These are phyloP conservation scores for Trichoderma gamsii DNA, from an alignment of 495 filamentous ascomycete genomes.

Conservation along the genomic window DNA sequence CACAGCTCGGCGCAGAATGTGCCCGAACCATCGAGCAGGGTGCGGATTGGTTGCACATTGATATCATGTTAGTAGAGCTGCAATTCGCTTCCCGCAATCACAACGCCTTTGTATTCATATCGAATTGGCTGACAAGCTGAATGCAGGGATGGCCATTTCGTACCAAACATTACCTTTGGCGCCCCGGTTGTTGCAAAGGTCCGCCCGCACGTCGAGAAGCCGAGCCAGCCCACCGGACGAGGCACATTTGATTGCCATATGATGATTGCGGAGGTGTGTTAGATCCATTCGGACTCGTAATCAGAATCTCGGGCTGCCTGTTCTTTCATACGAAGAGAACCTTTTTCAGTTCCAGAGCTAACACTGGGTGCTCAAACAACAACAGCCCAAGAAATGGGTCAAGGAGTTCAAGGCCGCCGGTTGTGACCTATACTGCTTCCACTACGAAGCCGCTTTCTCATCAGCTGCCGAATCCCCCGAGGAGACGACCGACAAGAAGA, in stretches of 20 bases:
- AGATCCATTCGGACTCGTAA: neutral
- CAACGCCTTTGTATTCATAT: neutral
- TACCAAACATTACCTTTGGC: conserved; percentile 96
- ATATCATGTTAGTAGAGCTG: conserved; percentile 65
- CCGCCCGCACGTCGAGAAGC: conserved; percentile 65
- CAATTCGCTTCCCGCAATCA: conserved; percentile 6
- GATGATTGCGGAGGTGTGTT: conserved; percentile 93
- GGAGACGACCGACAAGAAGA: conserved; percentile 56
- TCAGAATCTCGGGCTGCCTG: neutral
- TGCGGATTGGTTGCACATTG: conserved; percentile 84
- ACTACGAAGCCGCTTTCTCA: conserved; percentile 95
- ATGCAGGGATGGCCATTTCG: conserved; percentile 80
- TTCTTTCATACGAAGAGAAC: neutral
- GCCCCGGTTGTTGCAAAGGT: conserved; percentile 90
- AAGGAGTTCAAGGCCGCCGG: conserved; percentile 87
- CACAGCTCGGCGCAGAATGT: conserved; percentile 76
- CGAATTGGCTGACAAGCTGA: neutral
- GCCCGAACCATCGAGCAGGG: conserved; percentile 71
- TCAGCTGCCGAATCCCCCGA: conserved; percentile 77
- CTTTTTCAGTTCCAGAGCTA: neutral
- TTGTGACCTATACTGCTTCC: conserved; percentile 98
- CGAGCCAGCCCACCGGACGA: conserved; percentile 50
- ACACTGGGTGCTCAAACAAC: neutral
- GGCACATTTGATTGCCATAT: conserved; percentile 99
- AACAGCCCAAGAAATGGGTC: conserved; percentile 90